These are phyloP conservation scores for Hypericum perforatum DNA, from an alignment of 345 rosid genomes.

Conservation along the genomic window DNA sequence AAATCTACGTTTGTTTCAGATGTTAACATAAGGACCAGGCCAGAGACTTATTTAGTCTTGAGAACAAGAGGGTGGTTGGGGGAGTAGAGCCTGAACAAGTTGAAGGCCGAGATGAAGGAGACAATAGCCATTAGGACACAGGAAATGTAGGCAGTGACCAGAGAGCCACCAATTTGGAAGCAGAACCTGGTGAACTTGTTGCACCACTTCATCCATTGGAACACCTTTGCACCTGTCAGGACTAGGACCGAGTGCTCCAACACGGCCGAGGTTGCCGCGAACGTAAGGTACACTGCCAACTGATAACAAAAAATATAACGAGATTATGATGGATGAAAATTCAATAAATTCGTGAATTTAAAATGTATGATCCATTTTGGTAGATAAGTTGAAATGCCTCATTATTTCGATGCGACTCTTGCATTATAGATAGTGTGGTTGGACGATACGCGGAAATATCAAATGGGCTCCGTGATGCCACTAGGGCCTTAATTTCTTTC, in stretches of 20 bases:
- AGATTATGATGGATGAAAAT: too few species aligned
- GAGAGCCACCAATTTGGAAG: slow-evolving; percentile 45
- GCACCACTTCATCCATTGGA: slow-evolving; percentile 79
- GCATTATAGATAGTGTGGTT: too few species aligned
- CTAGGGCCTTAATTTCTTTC: too few species aligned
- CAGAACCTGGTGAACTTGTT: slow-evolving; percentile 53
- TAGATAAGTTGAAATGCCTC: too few species aligned
- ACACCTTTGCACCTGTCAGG: slow-evolving; percentile 30
- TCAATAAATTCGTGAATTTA: too few species aligned
- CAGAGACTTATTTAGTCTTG: slow-evolving; percentile 13
- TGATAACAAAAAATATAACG: too few species aligned
- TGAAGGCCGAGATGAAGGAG: slow-evolving; percentile 51
- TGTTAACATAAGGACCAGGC: neutral
- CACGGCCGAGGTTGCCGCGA: slow-evolving; percentile 36
- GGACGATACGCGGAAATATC: too few species aligned
- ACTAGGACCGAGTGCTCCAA: slow-evolving; percentile 35
- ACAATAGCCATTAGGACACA: slow-evolving; percentile 22
- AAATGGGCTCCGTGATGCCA: too few species aligned
- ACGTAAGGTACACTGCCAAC: slow-evolving; percentile 41
- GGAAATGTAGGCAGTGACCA: slow-evolving; percentile 28
- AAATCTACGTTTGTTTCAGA: too few species aligned
- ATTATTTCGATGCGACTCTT: too few species aligned
- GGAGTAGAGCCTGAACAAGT: slow-evolving; percentile 58
- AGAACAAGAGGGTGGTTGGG: slow-evolving; percentile 32
- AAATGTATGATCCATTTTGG: too few species aligned